Evolutionary conservation across 2,329 filamentous ascomycete species (phyloP), one percentile per base, ranked within the genome.

Genomic region (Diplodia seriata): DNA sequence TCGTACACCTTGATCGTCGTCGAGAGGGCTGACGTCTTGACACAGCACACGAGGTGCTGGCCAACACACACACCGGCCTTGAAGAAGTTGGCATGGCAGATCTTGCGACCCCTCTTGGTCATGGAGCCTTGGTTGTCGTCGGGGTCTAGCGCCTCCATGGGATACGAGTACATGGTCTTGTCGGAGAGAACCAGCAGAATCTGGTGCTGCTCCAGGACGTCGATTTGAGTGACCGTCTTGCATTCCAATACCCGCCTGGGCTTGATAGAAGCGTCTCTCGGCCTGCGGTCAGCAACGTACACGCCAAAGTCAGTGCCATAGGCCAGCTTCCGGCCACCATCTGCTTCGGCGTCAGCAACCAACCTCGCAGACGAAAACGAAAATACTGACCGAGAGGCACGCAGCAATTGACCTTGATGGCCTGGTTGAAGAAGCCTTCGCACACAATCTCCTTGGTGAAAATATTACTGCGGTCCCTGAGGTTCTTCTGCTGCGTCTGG

Each of bases 1-100:
- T 99, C 94, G 80, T 93, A 98, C n/a, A 98, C 95, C 81, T 98
- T 98, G 84, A 99, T 97, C 1, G 94, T 98, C 15, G 93, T 97
- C 64, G 93, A 97, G 38, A 98, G 84, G 3, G 94, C 92, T 20
- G 91, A 94, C 50, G 93, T 97, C 83, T 97, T 98, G 75, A 98
- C 95, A 73, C 93, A 96, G 81, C 94, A 98, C 36, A 99, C 95
- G 66, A 99, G 85, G 77, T 98, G 95, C 70, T 95, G 88, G 40
- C 95, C 94, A 69, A 97, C 86, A 76, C 95, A 98, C 74, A 97
- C 96, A 49, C 95, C 95, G 20, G 93, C 91, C 81, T 96, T 97
- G 88, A 99, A 99, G 83, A 98, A 99, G 79, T 94, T 97, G 80
- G 94, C 96, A 81, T 97, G 94, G 74, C 92, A 97, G 71, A 99